Evolutionary conservation across 148 eudicot species (phyloP).

Genomic region (Persicaria tinctoria): DNA sequence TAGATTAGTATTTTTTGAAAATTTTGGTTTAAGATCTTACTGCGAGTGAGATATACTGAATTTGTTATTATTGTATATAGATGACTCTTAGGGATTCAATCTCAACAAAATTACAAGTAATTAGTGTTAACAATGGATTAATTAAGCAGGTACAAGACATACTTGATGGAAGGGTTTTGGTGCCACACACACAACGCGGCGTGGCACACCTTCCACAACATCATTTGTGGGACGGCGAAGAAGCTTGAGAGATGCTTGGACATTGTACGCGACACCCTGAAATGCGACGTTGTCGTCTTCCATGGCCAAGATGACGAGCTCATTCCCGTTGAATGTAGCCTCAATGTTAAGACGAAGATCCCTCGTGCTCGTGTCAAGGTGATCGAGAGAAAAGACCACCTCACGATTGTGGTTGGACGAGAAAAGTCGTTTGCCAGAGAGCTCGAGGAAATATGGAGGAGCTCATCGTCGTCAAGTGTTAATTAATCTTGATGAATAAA

Average conservation of each 20-base stretch:
- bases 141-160: constrained; percentile 56
- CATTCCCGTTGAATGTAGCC: constrained; percentile 78
- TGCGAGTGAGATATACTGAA: too few species aligned
- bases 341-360: constrained; percentile 43
- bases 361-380: constrained; percentile 67
- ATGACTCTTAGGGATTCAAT: too few species aligned
- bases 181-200: constrained; percentile 90
- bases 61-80: too few species aligned
- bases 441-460: constrained; percentile 72
- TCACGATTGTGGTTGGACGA: constrained; percentile 76
- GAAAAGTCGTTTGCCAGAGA: constrained; percentile 67
- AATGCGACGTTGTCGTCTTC: constrained; percentile 45
- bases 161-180: constrained; percentile 62
- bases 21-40: too few species aligned
- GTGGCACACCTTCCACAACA: constrained; percentile 94
- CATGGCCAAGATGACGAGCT: constrained; percentile 83
- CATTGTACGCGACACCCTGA: constrained; percentile 34
- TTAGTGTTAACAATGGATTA: not conserved
- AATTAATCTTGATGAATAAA: constrained; percentile 2
- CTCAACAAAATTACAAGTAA: not conserved
- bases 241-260: constrained; percentile 67
- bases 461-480: constrained; percentile 5
- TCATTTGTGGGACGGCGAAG: constrained; percentile 71
- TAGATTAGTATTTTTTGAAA: too few species aligned
- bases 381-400: constrained; percentile 65